Percentiles rank a stretch among this genome's conserved stretches.
Conservation (phyloP, 768 basidiomycete genomes). For the Tremella yokohamensis region DNA sequence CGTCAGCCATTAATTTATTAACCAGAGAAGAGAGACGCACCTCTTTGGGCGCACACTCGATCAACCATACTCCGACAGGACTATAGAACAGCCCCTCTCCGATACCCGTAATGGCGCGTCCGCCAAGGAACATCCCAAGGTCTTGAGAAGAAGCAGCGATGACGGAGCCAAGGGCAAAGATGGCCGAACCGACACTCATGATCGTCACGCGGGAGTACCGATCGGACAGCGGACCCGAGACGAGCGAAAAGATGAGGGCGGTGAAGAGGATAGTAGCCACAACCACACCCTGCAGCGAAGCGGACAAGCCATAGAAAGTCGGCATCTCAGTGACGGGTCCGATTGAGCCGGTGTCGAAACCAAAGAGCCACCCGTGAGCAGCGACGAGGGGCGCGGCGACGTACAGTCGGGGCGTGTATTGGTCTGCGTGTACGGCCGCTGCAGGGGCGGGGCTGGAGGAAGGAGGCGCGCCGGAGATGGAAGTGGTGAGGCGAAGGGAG, state of each 20-base stretch:
- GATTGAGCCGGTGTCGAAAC: constrained; percentile 21
- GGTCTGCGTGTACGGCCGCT: too few species aligned
- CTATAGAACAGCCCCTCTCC: constrained; percentile 23
- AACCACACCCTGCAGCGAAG: constrained; percentile 11
- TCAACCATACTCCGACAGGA: constrained; percentile 20
- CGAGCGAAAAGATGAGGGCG: constrained; percentile 8
- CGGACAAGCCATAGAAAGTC: constrained; percentile 13
- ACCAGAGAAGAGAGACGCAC: constrained; percentile 4
- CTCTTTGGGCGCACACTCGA: constrained; percentile 20
- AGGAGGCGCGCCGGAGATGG: too few species aligned
- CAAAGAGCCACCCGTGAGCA: constrained; percentile 11
- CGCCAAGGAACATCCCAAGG: constrained; percentile 13
- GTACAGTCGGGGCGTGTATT: not conserved
- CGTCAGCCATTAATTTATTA: not conserved
- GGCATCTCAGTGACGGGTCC: constrained; percentile 22
- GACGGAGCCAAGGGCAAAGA: constrained; percentile 13
- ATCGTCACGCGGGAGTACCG: constrained; percentile 7
- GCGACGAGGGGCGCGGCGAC: not conserved
- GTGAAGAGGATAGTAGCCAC: constrained; percentile 20
- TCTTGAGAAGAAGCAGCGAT: constrained; percentile 5
- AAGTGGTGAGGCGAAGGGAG: too few species aligned
- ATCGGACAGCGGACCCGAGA: constrained; percentile 16
- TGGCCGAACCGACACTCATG: constrained; percentile 9
- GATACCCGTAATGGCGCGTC: constrained; percentile 12
- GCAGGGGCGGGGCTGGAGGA: too few species aligned